Evolutionary conservation across 2,329 filamentous ascomycete species (phyloP), one percentile per base, ranked within the genome.

Genomic region (Aspergillus flavus): DNA sequence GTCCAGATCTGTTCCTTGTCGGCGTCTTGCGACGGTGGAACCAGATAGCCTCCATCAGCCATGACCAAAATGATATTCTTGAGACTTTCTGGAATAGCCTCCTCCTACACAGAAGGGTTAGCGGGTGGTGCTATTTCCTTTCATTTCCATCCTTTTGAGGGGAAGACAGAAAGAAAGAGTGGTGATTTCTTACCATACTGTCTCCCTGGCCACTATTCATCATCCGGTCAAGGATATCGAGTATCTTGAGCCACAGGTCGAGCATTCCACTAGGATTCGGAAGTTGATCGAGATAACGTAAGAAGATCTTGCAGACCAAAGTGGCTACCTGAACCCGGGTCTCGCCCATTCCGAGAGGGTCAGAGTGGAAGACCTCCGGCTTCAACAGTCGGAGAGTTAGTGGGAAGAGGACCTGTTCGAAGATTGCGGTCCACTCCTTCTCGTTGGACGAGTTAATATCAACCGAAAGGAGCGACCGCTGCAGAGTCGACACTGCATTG

Each of bases 31-130:
- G 75, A 73, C 4, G 92, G 92, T 1, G 91, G 86, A 0, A 92
- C 89, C 6, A 99, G 86, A 71, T 92, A 94, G 41, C 91, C 94
- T 57, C 91, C 94, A 75, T 90, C 95, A 6, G 91, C 89, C 93
- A 99, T 97, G 72, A 99, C 95, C 11, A 99, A 84, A 28, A 98
- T 83, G 58, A 98, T 93, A 69, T 99, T 99, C 80, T 99, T 99
- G 62, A 99, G 82, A 68, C 93, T 95, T 78, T 99, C 95, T 0
- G 92, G 91, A 2, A 98, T 93, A 14, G 95, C 94, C 82, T 99
- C 95, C 79, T 96, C 93, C 89, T 96, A 70, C 65, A 54, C 56
- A 28, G 9, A 16, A 39, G 43, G 45, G 36, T 56, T 41, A 61
- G 34, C 46, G 30, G 50, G 57, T 56, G 43, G 23, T 43, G 19